Conservation (phyloP, 768 basidiomycete genomes). For the Agaricus sinodeliciosus region DNA sequence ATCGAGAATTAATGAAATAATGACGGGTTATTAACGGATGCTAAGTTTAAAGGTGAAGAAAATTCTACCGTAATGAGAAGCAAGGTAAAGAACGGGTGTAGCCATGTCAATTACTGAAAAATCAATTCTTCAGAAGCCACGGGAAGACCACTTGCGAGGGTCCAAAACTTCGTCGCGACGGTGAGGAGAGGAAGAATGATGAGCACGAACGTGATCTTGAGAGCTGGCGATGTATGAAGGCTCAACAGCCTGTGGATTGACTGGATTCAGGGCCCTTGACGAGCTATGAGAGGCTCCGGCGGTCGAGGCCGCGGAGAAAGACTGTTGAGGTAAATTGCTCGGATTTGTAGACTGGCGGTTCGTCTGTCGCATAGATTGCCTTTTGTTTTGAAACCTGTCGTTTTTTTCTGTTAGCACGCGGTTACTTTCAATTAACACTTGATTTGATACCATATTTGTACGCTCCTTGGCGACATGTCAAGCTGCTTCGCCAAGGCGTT, state of each 20-base stretch:
- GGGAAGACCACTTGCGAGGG: slow-evolving; percentile 40
- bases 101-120: slow-evolving; percentile 22
- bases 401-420: slow-evolving; percentile 16
- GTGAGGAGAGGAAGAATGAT: slow-evolving; percentile 30
- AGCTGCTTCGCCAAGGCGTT: slow-evolving; percentile 65
- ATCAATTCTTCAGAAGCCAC: slow-evolving; percentile 38
- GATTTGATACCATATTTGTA: slow-evolving; percentile 69
- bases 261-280: background rate
- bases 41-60: slow-evolving; percentile 21
- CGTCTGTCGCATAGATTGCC: slow-evolving; percentile 77
- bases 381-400: slow-evolving; percentile 81
- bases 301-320: slow-evolving; percentile 35
- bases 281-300: slow-evolving; percentile 18
- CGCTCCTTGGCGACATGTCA: slow-evolving; percentile 80
- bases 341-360: slow-evolving; percentile 55
- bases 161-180: slow-evolving; percentile 43
- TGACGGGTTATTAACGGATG: slow-evolving; percentile 24
- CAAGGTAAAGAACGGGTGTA: slow-evolving; percentile 37
- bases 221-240: slow-evolving; percentile 8
- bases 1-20: slow-evolving; percentile 29
- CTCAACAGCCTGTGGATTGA: slow-evolving; percentile 5
- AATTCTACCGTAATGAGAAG: slow-evolving; percentile 31
- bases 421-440: slow-evolving; percentile 15
- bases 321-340: slow-evolving; percentile 38
- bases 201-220: slow-evolving; percentile 20